Percentiles rank a stretch among this genome's conserved stretches.
phyloP scores from a whole-genome alignment of 768 basidiomycete species.

The Tulasnella sp. region DNA sequence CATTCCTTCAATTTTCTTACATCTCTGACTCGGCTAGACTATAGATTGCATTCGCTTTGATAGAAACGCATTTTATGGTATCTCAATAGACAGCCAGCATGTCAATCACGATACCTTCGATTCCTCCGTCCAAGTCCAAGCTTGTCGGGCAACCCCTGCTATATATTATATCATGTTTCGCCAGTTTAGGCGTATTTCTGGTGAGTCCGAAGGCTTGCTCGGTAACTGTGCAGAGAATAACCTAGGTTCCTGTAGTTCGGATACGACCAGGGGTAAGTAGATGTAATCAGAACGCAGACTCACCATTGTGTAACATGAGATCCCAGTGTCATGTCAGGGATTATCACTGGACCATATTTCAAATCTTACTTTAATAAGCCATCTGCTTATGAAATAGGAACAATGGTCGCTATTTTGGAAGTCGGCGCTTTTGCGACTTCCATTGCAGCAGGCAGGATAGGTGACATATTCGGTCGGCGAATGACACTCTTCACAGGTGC shows the following conservation, averaged over 20 bases:
- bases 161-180: constrained; percentile 67
- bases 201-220: constrained; percentile 32
- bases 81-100: not conserved
- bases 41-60: too few relatives aligned
- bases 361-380: constrained; percentile 71
- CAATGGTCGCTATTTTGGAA: constrained; percentile 92
- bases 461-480: constrained; percentile 73
- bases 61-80: too few relatives aligned
- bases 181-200: constrained; percentile 73
- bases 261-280: constrained; percentile 68
- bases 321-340: constrained; percentile 72
- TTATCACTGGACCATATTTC: constrained; percentile 81
- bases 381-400: constrained; percentile 61
- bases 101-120: not conserved
- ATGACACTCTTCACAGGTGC: constrained; percentile 78
- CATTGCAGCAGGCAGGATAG: constrained; percentile 73
- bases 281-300: not conserved
- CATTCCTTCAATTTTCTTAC: too few relatives aligned
- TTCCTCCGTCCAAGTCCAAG: constrained; percentile 18
- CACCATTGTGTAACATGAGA: constrained; percentile 16
- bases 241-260: constrained; percentile 42
- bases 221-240: constrained; percentile 9
- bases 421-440: constrained; percentile 90
- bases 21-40: too few relatives aligned
- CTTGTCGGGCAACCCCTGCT: constrained; percentile 69